A percentile compares a stretch with the other conserved stretches of the same genome.
Conservation (phyloP, 192 early-diverging fungal genomes). For the Dimargaris xerosporica region DNA sequence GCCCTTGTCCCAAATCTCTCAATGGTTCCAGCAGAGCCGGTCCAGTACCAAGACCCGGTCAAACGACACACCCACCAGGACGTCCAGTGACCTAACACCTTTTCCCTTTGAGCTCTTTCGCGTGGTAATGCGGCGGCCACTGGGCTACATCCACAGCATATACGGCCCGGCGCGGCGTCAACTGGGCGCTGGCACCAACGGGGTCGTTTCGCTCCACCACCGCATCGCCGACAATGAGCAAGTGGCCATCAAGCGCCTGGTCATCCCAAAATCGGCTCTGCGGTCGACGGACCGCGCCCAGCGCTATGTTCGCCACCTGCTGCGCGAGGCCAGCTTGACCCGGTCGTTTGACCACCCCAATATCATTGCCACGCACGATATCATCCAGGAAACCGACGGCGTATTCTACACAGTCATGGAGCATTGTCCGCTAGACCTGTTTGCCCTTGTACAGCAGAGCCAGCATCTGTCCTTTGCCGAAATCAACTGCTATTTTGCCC, state of each 20-base stretch:
- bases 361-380: constrained; percentile 59
- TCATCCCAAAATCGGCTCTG: background rate
- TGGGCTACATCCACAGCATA: constrained; percentile 14
- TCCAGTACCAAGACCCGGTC: constrained; percentile 10
- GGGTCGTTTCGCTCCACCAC: constrained; percentile 14
- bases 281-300: constrained; percentile 4
- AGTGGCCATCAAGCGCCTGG: constrained; percentile 9
- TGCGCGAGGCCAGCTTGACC: constrained; percentile 29
- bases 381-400: constrained; percentile 46
- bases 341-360: constrained; percentile 55
- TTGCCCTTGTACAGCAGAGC: constrained; percentile 57
- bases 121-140: background rate
- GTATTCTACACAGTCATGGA: constrained; percentile 71
- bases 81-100: background rate
- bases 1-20: background rate
- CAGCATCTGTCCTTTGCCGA: constrained; percentile 45
- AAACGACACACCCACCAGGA: background rate
- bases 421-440: constrained; percentile 82
- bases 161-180: constrained; percentile 30
- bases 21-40: constrained; percentile 11
- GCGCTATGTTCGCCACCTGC: constrained; percentile 10
- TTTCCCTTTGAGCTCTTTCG: background rate
- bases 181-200: constrained; percentile 20
- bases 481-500: constrained; percentile 67
- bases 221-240: background rate